Evolutionary conservation across 2,329 filamentous ascomycete genomes (phyloP), one percentile per base, ranked within the genome.

Genomic region (Furcasterigmium sp.): DNA sequence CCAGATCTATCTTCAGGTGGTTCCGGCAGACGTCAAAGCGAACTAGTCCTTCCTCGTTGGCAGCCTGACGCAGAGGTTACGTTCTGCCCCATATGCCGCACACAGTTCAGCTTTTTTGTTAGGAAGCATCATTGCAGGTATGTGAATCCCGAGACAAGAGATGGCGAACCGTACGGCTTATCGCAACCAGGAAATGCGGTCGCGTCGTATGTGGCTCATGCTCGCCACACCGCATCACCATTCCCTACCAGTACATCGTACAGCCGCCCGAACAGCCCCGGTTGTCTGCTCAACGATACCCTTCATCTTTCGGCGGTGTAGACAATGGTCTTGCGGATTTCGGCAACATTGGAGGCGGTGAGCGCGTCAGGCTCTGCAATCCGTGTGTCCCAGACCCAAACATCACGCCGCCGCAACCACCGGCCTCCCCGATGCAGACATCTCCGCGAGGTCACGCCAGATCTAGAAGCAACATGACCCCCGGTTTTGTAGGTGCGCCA

Each of bases 191-290:
- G 53, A 96, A 95, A 77, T 97, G 91, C 60, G 91, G 91, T 37
- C 76, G 90, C 48, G 91, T 97, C 8, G 91, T 97, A 19, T 97
- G 91, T 64, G 82, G 84, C 45, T 75, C 81, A 17, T 97, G 91
- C 67, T 96, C 91, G 3, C 91, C 91, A 4, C 91, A 97, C 63
- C 81, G 90, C 48, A 97, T 97, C 58, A 95, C 87, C 4, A 96
- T 97, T 50, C 91, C 91, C 1, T 80, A 91, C 51, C 87, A 93
- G 58, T 97, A 88, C 61, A 95, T 97, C 51, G 90, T 96, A 20
- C 84, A 85, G 38, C 86, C 87, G 3, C 85, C 86, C 1, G 72
- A 67, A 7, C 55, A 62, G 35, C 54, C 56, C 4, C 50, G 50
- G 5, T 48, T 55, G 26, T 49, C 53, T 10, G 60, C 44, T 48